These are phyloP conservation scores for Erucastrum elatum DNA, from an alignment of 345 rosid genomes.

Conservation along the genomic window DNA sequence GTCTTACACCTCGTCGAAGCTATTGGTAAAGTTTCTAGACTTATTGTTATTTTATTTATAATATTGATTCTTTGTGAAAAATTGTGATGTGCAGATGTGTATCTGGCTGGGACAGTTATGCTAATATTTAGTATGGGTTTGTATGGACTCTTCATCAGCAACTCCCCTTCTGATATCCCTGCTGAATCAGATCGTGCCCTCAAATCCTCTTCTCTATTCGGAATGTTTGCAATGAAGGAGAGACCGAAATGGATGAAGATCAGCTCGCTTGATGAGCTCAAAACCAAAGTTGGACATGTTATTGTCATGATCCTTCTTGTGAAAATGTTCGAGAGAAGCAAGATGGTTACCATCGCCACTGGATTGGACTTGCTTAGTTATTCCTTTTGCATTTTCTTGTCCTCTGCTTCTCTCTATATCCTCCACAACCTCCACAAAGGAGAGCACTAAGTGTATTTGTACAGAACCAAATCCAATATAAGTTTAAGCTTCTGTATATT, in stretches of 20 bases:
- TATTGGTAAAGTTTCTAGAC: constrained; percentile 48
- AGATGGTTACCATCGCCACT: constrained; percentile 51
- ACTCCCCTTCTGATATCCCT: constrained; percentile 46
- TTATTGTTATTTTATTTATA: not conserved
- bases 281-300: constrained; percentile 92
- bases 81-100: constrained; percentile 62
- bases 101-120: constrained; percentile 96
- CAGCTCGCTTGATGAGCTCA: constrained; percentile 80
- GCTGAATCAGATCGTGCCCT: constrained; percentile 70
- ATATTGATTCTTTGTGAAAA: not conserved
- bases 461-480: constrained; percentile 10
- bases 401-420: constrained; percentile 87
- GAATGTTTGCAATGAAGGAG: constrained; percentile 94
- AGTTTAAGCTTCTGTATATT: not conserved
- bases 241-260: constrained; percentile 98
- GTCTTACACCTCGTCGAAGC: constrained; percentile 91
- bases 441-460: constrained; percentile 39
- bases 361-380: constrained; percentile 69
- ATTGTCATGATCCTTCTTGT: constrained; percentile 93
- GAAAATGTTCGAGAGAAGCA: constrained; percentile 98
- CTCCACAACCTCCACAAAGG: constrained; percentile 78
- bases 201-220: constrained; percentile 80
- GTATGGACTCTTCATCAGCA: constrained; percentile 84
- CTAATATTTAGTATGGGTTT: constrained; percentile 92
- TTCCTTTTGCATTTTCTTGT: constrained; percentile 80